phyloP scores from a whole-genome alignment of 768 basidiomycete species.

The Boletus rubroflammeus region DNA sequence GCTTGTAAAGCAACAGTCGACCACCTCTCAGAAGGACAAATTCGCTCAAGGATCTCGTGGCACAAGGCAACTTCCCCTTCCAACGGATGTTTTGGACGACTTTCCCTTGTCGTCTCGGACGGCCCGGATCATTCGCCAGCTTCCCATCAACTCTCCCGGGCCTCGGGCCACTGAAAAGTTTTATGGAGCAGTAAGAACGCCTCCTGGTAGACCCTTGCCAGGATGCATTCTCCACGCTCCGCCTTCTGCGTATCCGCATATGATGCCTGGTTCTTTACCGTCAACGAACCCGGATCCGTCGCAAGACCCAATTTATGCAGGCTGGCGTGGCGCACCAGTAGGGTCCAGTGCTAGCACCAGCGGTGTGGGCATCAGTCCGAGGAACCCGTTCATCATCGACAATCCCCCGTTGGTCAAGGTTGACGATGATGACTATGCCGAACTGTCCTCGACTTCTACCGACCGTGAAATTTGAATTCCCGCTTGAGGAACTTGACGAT shows the following conservation, averaged over 20 bases:
- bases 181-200: neutral
- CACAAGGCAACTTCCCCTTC: neutral
- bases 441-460: neutral
- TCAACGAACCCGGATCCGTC: neutral
- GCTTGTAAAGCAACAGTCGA: neutral
- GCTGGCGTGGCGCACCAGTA: neutral
- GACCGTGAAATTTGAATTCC: neutral
- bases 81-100: neutral
- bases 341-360: neutral
- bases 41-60: neutral
- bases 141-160: neutral
- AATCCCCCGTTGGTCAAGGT: constrained; percentile 2
- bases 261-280: constrained; percentile 27
- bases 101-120: neutral
- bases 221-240: constrained; percentile 20
- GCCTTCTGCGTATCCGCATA: constrained; percentile 24
- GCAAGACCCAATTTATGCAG: neutral
- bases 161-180: neutral
- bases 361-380: neutral
- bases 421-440: neutral
- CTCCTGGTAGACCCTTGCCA: neutral
- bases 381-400: constrained; percentile 3
- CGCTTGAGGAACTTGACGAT: neutral
- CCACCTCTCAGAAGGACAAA: neutral
- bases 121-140: neutral